These are phyloP conservation scores for Cadophora malorum DNA, from an alignment of 2,329 filamentous ascomycete species.

Conservation along the genomic window DNA sequence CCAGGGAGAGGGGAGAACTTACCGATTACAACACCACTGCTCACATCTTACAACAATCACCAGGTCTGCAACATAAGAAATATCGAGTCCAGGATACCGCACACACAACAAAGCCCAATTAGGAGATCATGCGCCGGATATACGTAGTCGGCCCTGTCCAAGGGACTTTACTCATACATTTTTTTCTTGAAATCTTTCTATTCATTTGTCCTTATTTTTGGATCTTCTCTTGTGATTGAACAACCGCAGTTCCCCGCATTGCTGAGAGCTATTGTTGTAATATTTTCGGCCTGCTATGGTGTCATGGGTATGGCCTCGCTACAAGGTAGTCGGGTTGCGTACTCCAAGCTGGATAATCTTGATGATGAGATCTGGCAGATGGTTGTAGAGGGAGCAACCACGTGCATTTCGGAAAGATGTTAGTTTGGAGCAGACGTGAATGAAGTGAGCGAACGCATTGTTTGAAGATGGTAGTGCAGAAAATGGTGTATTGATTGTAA, in stretches of 20 bases:
- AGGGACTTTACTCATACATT: neutral
- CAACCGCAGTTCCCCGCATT: neutral
- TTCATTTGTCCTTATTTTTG: neutral
- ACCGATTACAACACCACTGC: neutral
- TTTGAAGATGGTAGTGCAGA: neutral
- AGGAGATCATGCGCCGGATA: neutral
- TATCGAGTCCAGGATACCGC: neutral
- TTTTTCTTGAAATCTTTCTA: neutral
- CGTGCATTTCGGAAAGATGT: neutral
- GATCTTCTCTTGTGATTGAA: neutral
- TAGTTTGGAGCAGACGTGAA: neutral
- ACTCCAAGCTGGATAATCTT: slow-evolving; percentile 17
- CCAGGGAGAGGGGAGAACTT: neutral
- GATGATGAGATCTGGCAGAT: neutral
- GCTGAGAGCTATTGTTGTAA: slow-evolving; percentile 7
- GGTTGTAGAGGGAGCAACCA: neutral
- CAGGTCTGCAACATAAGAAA: slow-evolving; percentile 1
- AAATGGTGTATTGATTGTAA: neutral
- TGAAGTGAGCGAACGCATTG: neutral
- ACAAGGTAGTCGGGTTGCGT: neutral
- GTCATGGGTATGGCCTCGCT: neutral
- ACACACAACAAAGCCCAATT: neutral
- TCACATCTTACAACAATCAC: neutral
- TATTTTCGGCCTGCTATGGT: neutral
- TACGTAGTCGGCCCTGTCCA: neutral